These are phyloP conservation scores for Sclerotinia borealis DNA, from an alignment of 2,329 filamentous ascomycete genomes.

Conservation along the genomic window DNA sequence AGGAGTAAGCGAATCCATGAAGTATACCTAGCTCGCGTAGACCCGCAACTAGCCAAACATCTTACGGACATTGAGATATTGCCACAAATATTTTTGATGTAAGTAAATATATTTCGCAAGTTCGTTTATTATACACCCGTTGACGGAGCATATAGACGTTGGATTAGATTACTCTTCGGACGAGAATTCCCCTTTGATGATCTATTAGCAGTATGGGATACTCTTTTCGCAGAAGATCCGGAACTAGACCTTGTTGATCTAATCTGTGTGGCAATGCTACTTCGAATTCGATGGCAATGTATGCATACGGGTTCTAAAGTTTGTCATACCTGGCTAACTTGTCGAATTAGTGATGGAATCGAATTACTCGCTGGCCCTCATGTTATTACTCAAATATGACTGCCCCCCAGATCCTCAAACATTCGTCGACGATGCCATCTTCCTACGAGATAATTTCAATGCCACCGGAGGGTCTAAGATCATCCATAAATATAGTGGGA, in stretches of 20 bases:
- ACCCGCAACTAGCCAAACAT: slow-evolving; percentile 77
- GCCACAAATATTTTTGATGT: slow-evolving; percentile 97
- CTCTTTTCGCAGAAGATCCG: slow-evolving; percentile 80
- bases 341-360: slow-evolving; percentile 67
- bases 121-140: neutral
- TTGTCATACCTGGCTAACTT: neutral
- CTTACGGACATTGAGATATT: slow-evolving; percentile 78
- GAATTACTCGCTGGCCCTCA: slow-evolving; percentile 81
- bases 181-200: slow-evolving; percentile 88
- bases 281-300: slow-evolving; percentile 88
- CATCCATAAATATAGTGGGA: slow-evolving; percentile 65
- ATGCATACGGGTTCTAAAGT: slow-evolving; percentile 32
- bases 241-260: slow-evolving; percentile 75
- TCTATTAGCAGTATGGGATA: slow-evolving; percentile 81
- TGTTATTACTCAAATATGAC: slow-evolving; percentile 72
- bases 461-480: slow-evolving; percentile 56
- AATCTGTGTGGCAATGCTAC: slow-evolving; percentile 89
- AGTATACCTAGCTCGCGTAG: slow-evolving; percentile 67
- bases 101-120: slow-evolving; percentile 29
- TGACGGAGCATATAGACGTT: slow-evolving; percentile 46
- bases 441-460: slow-evolving; percentile 60
- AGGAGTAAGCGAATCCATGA: slow-evolving; percentile 86
- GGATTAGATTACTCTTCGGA: slow-evolving; percentile 89
- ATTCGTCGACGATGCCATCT: slow-evolving; percentile 81
- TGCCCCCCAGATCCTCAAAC: slow-evolving; percentile 62